Base-by-base conservation (phyloP, 495 filamentous ascomycete species). In the Penicillium lividum region DNA sequence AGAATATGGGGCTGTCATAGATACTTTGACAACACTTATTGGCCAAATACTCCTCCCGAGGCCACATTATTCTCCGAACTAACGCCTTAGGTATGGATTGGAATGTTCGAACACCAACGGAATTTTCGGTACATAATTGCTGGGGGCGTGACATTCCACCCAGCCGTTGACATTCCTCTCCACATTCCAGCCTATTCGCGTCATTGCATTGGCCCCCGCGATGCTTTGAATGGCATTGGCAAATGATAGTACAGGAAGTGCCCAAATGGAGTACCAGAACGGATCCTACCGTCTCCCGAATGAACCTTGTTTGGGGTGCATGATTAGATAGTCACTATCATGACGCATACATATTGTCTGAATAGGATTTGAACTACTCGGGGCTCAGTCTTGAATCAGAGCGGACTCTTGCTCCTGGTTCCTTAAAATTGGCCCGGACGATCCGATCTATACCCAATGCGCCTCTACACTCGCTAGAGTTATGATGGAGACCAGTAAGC, bases 101-200 rank as follows among this genome's bases (percentile, higher is more conserved):
- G 53, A 54, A 51, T 61, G 63, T 59, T 66, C 62, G 57, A 67
- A 71, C 65, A 33, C 58, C 63, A 55, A 52, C 43, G 58, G 59
- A 53, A 40, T 61, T 22, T 59, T 71, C 53, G 27, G 54, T 66
- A 60, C 75, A 77, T 76, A 67, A 63, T 65, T 70, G 49, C 51
- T 57, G 62, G 58, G 54, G 73, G 70, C 66, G 57, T 63, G 36
- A 61, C 73, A 76, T 77, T 73, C 75, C 66, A 56, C 59, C 63
- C 62, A 71, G 60, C 67, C 67, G 54, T 60, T 55, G 50, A 51
- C 65, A 72, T 68, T 62, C 65, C 61, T 51, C 25, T 38, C 38
- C 59, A 63, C 67, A 72, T 68, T 71, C 73, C 68, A 64, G 36
- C 34, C 31, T 60, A 54, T 49, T 53, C 30, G 36, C 25, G 40